A percentile compares a stretch with the other conserved stretches of the same genome.
These are phyloP conservation scores for Smithsoniella earleae DNA, from an alignment of 163 green algal genomes.

Conservation along the genomic window DNA sequence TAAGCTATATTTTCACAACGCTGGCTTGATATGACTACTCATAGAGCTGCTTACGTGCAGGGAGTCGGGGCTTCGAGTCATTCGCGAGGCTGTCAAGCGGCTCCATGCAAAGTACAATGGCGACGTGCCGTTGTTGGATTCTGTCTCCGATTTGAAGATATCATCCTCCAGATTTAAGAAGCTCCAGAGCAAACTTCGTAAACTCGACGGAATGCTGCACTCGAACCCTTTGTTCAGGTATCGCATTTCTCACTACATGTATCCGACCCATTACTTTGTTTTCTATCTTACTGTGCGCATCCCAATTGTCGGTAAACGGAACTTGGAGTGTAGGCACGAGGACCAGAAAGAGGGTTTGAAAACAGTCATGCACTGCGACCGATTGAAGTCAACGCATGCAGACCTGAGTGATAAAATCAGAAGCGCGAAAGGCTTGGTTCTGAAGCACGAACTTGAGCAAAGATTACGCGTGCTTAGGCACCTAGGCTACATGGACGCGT, in stretches of 20 bases:
- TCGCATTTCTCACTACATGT: not conserved
- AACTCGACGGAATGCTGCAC: constrained; percentile 1
- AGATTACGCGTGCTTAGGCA: constrained; percentile 62
- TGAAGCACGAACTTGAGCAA: constrained; percentile 61
- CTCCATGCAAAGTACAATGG: constrained; percentile 30
- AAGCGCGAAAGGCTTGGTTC: constrained; percentile 43
- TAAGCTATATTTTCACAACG: too few species aligned
- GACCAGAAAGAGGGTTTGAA: not conserved
- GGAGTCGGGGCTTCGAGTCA: not conserved
- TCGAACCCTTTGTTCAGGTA: constrained; percentile 12
- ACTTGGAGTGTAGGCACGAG: not conserved
- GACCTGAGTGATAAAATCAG: too few species aligned
- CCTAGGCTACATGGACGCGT: constrained; percentile 62
- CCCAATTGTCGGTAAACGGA: too few species aligned
- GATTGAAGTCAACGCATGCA: too few species aligned
- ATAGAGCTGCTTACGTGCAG: too few species aligned
- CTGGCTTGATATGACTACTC: too few species aligned
- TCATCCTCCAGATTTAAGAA: constrained; percentile 23
- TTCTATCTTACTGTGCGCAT: not conserved
- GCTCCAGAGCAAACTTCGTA: constrained; percentile 33
- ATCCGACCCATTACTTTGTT: not conserved
- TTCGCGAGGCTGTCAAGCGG: constrained; percentile 37
- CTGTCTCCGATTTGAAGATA: constrained; percentile 29
- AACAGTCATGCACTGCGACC: constrained; percentile 8
- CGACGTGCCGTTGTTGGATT: constrained; percentile 56